Evolutionary conservation across 305 asterid genomes (phyloP), one percentile per base, ranked within the genome.

Genomic region (Ajuga reptans): DNA sequence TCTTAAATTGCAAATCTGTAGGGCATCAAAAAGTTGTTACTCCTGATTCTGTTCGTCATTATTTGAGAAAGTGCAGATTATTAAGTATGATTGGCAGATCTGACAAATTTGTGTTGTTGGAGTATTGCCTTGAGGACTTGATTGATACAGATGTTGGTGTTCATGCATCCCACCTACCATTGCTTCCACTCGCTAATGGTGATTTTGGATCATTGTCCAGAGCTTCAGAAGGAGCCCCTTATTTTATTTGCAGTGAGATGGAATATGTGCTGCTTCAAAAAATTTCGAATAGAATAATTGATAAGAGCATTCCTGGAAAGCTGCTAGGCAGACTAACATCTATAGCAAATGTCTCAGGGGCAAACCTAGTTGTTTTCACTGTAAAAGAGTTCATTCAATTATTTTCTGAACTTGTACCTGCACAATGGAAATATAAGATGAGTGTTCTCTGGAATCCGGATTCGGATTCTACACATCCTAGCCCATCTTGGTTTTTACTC

Each of bases 71-170:
- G 54, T 74, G 84, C 76, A 73, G 73, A 59, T 46, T 36, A 78
- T 73, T 78, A 43, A 77, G 78, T 73, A 72, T 17, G 62, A 73
- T 88, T 74, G 86, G 73, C 72, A 85, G 83, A 80, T 78, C 86
- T 4, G 75, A 79, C 59, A 89, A 83, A 82, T 78, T 84, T 67
- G 78, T 83, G 84, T 80, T 93, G 79, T 84, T 93, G 83, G 98
- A 90, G 73, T 93, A 93, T 83, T 93, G 98, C 80, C 93, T 93
- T 51, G 94, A 88, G 78, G 97, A 90, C 85, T 85, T 92, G 83
- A 75, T 90, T 73, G 96, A 92, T 77, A 75, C 86, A 71, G 97
- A 90, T 51, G 94, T 89, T 55, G 95, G 94, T 62, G 64, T 59
- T 66, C 86, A 80, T 76, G 83, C 91, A 64, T 78, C 72, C 71